Conservation (phyloP, 352 stramenopile species). For the Phytophthora pseudosyringae region DNA sequence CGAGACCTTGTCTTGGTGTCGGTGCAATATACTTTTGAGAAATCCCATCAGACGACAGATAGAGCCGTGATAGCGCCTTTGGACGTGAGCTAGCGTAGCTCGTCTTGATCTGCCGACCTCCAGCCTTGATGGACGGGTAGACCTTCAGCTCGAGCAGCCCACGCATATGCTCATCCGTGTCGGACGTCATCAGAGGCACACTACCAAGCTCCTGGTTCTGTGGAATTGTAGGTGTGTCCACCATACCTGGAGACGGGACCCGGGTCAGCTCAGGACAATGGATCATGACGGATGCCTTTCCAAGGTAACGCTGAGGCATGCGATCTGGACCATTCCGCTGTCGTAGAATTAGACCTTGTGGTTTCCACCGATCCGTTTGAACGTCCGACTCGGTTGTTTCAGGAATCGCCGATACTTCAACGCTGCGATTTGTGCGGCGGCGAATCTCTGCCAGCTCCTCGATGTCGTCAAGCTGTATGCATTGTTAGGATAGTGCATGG, state of each 20-base stretch:
- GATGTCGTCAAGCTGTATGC: constrained; percentile 60
- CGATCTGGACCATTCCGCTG: constrained; percentile 71
- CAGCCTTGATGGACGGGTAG: constrained; percentile 54
- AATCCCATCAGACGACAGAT: constrained; percentile 76
- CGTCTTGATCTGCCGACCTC: constrained; percentile 68
- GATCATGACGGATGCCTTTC: constrained; percentile 76
- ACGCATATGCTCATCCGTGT: constrained; percentile 48
- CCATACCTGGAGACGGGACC: constrained; percentile 13
- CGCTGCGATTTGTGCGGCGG: constrained; percentile 63
- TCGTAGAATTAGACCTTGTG: constrained; percentile 71
- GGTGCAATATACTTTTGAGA: constrained; percentile 73
- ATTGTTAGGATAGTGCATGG: not conserved
- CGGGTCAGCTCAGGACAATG: constrained; percentile 61
- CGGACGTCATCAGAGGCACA: constrained; percentile 14
- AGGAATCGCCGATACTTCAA: constrained; percentile 56
- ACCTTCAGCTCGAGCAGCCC: constrained; percentile 66
- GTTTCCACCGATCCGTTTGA: constrained; percentile 79
- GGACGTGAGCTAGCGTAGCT: constrained; percentile 56
- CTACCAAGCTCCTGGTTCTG: constrained; percentile 30
- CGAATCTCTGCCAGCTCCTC: constrained; percentile 60
- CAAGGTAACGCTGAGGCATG: constrained; percentile 76
- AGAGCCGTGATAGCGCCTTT: constrained; percentile 65
- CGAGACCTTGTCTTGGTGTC: constrained; percentile 29
- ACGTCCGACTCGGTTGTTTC: constrained; percentile 58
- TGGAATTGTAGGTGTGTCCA: constrained; percentile 1